Percentiles rank a stretch among this genome's conserved stretches.
phyloP scores from a whole-genome alignment of 345 rosid genomes.

The Brassica rapa region DNA sequence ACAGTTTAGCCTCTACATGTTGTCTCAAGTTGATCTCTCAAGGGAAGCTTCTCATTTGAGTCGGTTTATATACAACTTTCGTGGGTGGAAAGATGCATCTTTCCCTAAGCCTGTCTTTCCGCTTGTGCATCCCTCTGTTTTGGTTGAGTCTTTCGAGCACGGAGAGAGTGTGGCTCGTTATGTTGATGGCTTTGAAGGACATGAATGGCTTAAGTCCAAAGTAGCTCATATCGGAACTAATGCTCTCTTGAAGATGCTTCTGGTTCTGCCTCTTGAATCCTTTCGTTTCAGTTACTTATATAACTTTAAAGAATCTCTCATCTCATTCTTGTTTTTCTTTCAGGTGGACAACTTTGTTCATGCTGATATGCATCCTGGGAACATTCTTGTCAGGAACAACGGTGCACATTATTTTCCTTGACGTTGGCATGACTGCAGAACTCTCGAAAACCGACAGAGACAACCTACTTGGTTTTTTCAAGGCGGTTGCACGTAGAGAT shows the following conservation, averaged over 20 bases:
- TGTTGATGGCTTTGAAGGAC: conserved; percentile 81
- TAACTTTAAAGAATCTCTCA: neutral
- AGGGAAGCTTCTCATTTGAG: conserved; percentile 98
- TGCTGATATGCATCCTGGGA: conserved; percentile 99
- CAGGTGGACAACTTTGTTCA: conserved; percentile 99
- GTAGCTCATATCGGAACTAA: conserved; percentile 97
- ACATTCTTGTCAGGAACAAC: conserved; percentile 80
- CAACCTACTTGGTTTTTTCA: conserved; percentile 84
- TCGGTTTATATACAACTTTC: conserved; percentile 89
- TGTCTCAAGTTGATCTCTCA: conserved; percentile 99
- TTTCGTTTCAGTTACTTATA: neutral
- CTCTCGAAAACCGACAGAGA: conserved; percentile 78
- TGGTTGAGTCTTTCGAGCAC: conserved; percentile 91
- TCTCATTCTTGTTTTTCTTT: conserved; percentile 12
- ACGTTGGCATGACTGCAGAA: conserved; percentile 99
- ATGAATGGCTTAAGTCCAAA: conserved; percentile 59
- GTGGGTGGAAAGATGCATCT: conserved; percentile 91
- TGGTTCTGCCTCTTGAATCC: conserved; percentile 43
- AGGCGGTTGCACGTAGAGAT: conserved; percentile 90
- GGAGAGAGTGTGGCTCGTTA: conserved; percentile 88
- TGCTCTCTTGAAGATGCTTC: conserved; percentile 97
- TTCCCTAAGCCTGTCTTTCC: conserved; percentile 97
- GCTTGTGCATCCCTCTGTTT: conserved; percentile 93
- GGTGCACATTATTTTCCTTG: conserved; percentile 88
- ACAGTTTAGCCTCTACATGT: conserved; percentile 92